Base-by-base conservation (phyloP, 163 green algal species). In the Picocystis sp. region DNA sequence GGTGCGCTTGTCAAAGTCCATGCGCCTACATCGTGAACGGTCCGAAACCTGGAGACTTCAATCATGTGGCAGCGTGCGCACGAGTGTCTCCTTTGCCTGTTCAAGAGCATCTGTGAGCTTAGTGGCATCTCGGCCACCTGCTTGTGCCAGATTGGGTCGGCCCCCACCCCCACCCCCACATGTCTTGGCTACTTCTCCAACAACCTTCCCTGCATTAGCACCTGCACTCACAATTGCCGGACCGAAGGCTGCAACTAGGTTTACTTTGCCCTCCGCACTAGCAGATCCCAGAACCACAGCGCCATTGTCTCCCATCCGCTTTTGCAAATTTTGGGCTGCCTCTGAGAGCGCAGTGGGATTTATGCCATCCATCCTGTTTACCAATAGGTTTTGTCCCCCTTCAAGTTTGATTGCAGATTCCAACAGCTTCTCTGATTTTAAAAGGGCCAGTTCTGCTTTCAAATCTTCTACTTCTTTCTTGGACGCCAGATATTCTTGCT, bases 131-230 rank as follows among this genome's bases (percentile, higher is more conserved):
- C 81, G 82, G 11, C 80, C 85, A 12, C 85, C 85, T 35, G 85
- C 83, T 59, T 93, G 83, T 1, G 86, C 86, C 21, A 94, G 61
- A 24, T 71, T 79, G 1, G 86, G 83, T 58, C 81, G 77, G 17
- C 86, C 86, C 12, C 86, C 86, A 14, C 86, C 86, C 1, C 83
- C 82, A 9, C 86, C 86, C 3, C 83, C 83, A 58, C 83, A 94
- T 29, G 87, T 54, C 66, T 91, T 89, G 24, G 85, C 86, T 22
- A 92, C 64, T 11, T 58, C 58, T 6, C 83, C 82, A 15, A 92
- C 67, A 34, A 94, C 68, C 56, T 87, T 84, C 50, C 86, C 86
- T 11, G 86, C 86, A 35, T 93, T 66, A 21, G 86, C 41, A 1
- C 76, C 73, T 8, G 21, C 49, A 43, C 67, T 69, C 12, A 89